Base-by-base conservation (phyloP, 371 early-diverging fungal species). In the Mortierella sp. region DNA sequence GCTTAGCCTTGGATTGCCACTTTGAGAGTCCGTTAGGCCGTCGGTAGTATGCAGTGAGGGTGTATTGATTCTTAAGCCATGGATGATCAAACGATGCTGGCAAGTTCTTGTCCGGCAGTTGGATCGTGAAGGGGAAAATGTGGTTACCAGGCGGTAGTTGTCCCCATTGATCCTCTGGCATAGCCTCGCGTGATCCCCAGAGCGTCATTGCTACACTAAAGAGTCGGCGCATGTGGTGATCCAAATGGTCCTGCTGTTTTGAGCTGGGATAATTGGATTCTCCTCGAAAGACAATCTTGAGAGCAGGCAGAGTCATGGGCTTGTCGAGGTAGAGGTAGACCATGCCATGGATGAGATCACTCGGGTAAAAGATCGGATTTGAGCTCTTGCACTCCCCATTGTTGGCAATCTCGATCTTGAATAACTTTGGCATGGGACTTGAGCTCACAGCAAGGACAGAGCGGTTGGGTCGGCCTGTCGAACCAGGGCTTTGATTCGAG, bases 31-130 rank as follows among this genome's bases (percentile, higher is more conserved):
- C 76, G 28, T 75, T 75, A 24, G 76, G 76, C 31, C 76, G 64
- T 24, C 76, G 60, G 44, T 69, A 75, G 39, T 75, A 75, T 17
- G 76, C 76, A 12, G 76, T 75, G 41, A 75, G 65, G 0, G 69
- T 69, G 30, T 75, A 75, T 42, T 75, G 76, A 44, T 75, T 75
- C 70, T 75, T 75, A 53, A 75, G 70, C 79, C 79, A 78, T 1
- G 71, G 71, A 46, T 78, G 72, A 17, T 78, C 79, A 60, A 78
- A 78, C 3, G 79, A 78, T 7, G 72, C 72, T 11, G 79, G 79
- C 24, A 78, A 46, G 37, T 78, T 78, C 39, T 71, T 72, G 61
- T 78, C 71, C 0, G 79, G 79, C 9, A 78, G 60, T 17, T 72
- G 79, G 26, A 78, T 53, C 2, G 79, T 70, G 32, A 78, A 78